phyloP scores from a whole-genome alignment of 2,329 filamentous ascomycete genomes.

The Orbilia blumenaviensis region DNA sequence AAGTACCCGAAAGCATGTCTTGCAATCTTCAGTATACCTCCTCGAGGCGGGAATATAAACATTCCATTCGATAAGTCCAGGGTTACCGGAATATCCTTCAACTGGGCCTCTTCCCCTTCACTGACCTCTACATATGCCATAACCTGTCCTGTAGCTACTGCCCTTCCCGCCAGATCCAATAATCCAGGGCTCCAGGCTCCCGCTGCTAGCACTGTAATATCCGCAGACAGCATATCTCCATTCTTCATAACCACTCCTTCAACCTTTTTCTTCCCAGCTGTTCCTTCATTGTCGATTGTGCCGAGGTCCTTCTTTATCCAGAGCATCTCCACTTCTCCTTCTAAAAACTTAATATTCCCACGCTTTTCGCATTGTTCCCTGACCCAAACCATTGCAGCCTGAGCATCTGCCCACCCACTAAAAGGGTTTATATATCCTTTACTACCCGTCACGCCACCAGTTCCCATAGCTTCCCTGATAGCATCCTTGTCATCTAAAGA shows the following conservation, averaged over 20 bases:
- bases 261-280: constrained; percentile 65
- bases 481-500: constrained; percentile 64
- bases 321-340: constrained; percentile 63
- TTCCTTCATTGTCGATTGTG: constrained; percentile 60
- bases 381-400: constrained; percentile 73
- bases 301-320: constrained; percentile 61
- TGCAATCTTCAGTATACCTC: constrained; percentile 72
- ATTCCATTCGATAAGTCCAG: constrained; percentile 71
- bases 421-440: constrained; percentile 77
- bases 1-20: constrained; percentile 75
- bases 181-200: constrained; percentile 86
- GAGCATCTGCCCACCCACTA: constrained; percentile 84
- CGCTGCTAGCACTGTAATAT: constrained; percentile 80
- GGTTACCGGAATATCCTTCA: constrained; percentile 75
- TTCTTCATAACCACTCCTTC: constrained; percentile 69
- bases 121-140: constrained; percentile 81
- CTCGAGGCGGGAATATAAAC: constrained; percentile 76
- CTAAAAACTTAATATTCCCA: constrained; percentile 59
- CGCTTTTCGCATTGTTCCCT: constrained; percentile 65
- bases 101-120: constrained; percentile 72
- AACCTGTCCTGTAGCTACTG: constrained; percentile 81
- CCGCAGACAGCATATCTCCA: constrained; percentile 68
- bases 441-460: constrained; percentile 67
- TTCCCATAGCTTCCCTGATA: constrained; percentile 64
- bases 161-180: constrained; percentile 78